Percentiles rank a stretch among this genome's conserved stretches.
Conservation (phyloP, 495 filamentous ascomycete species). For the Evernia prunastri region DNA sequence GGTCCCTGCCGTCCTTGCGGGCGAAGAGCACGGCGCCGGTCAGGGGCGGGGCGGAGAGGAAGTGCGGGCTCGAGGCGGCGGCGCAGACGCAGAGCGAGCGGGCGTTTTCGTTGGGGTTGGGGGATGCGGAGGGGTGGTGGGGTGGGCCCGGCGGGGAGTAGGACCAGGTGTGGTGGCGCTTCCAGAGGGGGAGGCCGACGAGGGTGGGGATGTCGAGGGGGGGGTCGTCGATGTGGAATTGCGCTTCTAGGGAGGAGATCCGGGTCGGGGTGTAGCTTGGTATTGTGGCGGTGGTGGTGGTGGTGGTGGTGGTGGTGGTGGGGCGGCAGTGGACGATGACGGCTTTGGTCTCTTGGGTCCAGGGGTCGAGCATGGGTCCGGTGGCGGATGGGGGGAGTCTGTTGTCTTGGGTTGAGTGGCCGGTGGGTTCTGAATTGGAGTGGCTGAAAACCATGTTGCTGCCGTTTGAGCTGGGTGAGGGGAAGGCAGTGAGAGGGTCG, state of each 20-base stretch:
- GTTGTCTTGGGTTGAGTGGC: neutral
- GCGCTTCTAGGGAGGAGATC: neutral
- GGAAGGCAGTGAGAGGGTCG: neutral
- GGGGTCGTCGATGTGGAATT: neutral
- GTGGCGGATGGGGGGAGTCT: neutral
- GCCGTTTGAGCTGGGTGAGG: neutral
- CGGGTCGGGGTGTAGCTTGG: too few species aligned
- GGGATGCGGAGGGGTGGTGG: too few species aligned
- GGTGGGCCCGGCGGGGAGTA: neutral
- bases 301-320: neutral
- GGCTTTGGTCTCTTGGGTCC: neutral
- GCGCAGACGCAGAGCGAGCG: neutral
- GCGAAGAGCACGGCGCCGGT: neutral
- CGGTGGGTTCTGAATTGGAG: neutral
- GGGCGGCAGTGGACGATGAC: neutral
- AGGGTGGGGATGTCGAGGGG: neutral
- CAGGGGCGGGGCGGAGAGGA: too few species aligned
- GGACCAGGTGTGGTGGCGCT: neutral
- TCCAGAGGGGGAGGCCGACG: slow-evolving; percentile 10
- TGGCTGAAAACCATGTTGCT: neutral
- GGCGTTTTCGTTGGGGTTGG: slow-evolving; percentile 6
- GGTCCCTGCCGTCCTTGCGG: neutral
- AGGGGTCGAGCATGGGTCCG: neutral
- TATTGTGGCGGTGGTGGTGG: too few species aligned
- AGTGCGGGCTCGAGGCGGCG: neutral